Evolutionary conservation across 148 eudicot species (phyloP).

Genomic region (Oxyria digyna): DNA sequence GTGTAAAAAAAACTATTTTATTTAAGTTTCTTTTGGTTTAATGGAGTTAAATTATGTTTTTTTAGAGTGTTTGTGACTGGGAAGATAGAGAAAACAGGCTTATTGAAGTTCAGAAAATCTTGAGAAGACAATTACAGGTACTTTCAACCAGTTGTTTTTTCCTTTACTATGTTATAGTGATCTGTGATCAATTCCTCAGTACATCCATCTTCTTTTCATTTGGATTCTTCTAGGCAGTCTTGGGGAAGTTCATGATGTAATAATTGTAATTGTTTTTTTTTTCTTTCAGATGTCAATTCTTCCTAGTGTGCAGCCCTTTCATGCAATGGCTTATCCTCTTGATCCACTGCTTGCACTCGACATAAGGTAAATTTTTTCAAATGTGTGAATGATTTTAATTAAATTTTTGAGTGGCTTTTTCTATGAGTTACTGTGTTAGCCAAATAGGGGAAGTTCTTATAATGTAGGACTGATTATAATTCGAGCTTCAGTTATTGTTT

Average conservation of each 20-base stretch:
- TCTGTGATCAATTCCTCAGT: background rate
- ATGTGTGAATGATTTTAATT: background rate
- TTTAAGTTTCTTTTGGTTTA: background rate
- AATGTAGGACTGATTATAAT: background rate
- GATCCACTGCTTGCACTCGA: constrained; percentile 90
- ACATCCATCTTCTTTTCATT: background rate
- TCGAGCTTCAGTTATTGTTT: background rate
- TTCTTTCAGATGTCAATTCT: constrained; percentile 60
- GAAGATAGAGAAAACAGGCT: constrained; percentile 75
- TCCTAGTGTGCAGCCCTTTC: constrained; percentile 98
- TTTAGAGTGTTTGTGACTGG: constrained; percentile 90
- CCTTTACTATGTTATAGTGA: background rate
- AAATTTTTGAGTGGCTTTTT: background rate
- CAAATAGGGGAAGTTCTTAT: background rate
- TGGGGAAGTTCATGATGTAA: background rate
- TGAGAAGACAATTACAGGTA: constrained; percentile 89
- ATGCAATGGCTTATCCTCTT: constrained; percentile 97
- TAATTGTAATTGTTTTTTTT: no score
- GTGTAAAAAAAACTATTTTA: background rate
- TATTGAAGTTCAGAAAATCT: constrained; percentile 73
- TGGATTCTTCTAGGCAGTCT: background rate
- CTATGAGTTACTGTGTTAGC: background rate
- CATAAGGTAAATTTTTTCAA: constrained; percentile 42
- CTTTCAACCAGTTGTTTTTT: background rate
- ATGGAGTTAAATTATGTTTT: background rate